Base-by-base conservation (phyloP, 805 yeast species). In the Yueomyces sp. region DNA sequence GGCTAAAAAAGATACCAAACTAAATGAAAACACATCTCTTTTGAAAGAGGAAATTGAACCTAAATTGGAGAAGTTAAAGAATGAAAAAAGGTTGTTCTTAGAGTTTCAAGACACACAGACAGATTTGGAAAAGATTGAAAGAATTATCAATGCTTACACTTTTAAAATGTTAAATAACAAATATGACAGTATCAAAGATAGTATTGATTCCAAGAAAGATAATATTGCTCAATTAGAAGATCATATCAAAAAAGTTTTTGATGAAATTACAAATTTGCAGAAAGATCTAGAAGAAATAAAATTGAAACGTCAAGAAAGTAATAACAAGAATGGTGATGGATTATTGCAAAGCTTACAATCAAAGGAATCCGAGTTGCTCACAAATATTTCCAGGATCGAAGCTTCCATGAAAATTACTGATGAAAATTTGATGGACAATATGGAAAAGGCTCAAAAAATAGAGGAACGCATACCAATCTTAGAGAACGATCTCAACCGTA, bases 1-100 rank as follows among this genome's bases (percentile, higher is more conserved):
- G 86, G 74, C 80, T 1, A 88, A 87, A 63, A 90, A 90, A 55
- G 95, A 92, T 52, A 73, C 82, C 12, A 88, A 88, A 54, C 70
- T 92, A 42, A 74, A 70, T 34, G 94, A 85, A 56, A 88, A 87
- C 43, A 72, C 83, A 51, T 70, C 73, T 31, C 63, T 88, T 39
- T 67, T 90, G 44, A 67, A 68, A 19, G 96, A 88, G 56, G 97
- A 92, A 59, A 90, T 92, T 47, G 94, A 85, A 56, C 98, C 98
- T 3, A 86, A 87, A 57, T 68, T 92, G 42, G 88, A 82, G 45
- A 80, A 81, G 54, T 67, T 88, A 41, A 73, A 94, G 48, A 72
- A 73, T 44, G 96, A 90, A 53, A 90, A 87, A 63, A 74, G 92
- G 54, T 69, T 77, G 29, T 88, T 82, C 54, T 61, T 87, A 34